These are phyloP conservation scores for Talaromyces trachyspermus DNA, from an alignment of 495 filamentous ascomycete genomes.

Conservation along the genomic window DNA sequence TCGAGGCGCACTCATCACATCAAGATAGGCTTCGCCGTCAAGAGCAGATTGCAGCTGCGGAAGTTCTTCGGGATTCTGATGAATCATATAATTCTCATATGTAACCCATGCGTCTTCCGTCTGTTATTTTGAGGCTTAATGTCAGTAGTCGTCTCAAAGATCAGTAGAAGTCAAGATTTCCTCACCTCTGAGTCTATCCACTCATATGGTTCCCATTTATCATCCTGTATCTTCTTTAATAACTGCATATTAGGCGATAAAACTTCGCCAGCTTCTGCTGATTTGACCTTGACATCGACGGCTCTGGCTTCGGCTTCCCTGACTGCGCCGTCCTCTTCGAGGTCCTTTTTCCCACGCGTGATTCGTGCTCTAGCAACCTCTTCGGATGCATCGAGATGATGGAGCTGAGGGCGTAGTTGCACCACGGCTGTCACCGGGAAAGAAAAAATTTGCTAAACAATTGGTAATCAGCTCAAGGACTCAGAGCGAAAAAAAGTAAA, in stretches of 20 bases:
- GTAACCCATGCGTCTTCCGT: conserved; percentile 53
- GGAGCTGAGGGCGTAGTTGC: conserved; percentile 66
- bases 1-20: conserved; percentile 56
- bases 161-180: too few relatives aligned
- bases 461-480: conserved; percentile 7
- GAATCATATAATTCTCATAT: conserved; percentile 54
- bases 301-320: conserved; percentile 49
- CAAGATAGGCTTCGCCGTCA: conserved; percentile 52
- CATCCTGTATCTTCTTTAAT: conserved; percentile 55
- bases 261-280: conserved; percentile 46
- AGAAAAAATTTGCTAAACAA: conserved; percentile 52
- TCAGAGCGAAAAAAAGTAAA: background rate
- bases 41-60: conserved; percentile 47
- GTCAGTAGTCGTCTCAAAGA: too few relatives aligned
- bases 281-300: conserved; percentile 62
- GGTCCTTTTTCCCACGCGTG: conserved; percentile 31
- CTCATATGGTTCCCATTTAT: conserved; percentile 55
- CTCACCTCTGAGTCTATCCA: conserved; percentile 64
- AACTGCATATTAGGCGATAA: conserved; percentile 47
- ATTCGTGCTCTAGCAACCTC: conserved; percentile 36
- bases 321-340: conserved; percentile 34
- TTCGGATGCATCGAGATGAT: conserved; percentile 63
- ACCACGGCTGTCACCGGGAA: conserved; percentile 64
- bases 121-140: too few relatives aligned
- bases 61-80: conserved; percentile 41